Conservation (phyloP, 129 eudicot genomes). For the Lactuca saligna region DNA sequence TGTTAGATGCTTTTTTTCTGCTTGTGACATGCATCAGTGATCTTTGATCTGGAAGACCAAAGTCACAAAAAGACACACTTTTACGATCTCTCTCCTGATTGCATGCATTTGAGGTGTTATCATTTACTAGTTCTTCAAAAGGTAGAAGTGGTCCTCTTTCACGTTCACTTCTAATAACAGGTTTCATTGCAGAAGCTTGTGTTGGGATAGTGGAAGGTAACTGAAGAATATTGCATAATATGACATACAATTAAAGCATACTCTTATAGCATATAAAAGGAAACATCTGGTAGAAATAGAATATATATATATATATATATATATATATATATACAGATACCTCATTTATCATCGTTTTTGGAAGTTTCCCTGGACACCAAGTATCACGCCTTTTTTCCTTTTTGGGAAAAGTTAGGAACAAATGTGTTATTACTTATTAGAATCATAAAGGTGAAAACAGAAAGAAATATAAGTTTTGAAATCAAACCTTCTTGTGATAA, state of each 20-base stretch:
- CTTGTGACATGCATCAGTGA: slow-evolving; percentile 80
- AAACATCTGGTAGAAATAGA: neutral
- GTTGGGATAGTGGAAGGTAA: slow-evolving; percentile 40
- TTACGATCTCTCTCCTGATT: slow-evolving; percentile 36
- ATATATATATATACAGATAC: slow-evolving; percentile 28
- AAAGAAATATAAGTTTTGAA: slow-evolving; percentile 2
- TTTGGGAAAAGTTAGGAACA: slow-evolving; percentile 5
- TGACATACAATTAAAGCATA: neutral
- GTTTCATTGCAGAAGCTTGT: slow-evolving; percentile 56
- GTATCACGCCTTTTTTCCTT: slow-evolving; percentile 96
- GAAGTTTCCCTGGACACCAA: slow-evolving; percentile 92
- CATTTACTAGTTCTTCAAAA: slow-evolving; percentile 74
- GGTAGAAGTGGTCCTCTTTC: slow-evolving; percentile 67
- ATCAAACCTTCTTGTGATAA: slow-evolving; percentile 63
- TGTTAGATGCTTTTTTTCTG: slow-evolving; percentile 62
- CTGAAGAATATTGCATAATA: slow-evolving; percentile 35
- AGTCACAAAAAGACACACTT: slow-evolving; percentile 27
- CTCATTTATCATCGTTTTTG: slow-evolving; percentile 49
- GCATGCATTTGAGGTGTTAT: slow-evolving; percentile 32
- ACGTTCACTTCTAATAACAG: slow-evolving; percentile 39
- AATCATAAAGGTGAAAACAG: neutral
- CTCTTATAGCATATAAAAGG: neutral
- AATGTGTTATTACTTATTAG: slow-evolving; percentile 6
- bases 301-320: no score
- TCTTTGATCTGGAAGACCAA: slow-evolving; percentile 61